Evolutionary conservation across 202 grass and related monocot genomes (phyloP).

Genomic region (Setaria viridis): DNA sequence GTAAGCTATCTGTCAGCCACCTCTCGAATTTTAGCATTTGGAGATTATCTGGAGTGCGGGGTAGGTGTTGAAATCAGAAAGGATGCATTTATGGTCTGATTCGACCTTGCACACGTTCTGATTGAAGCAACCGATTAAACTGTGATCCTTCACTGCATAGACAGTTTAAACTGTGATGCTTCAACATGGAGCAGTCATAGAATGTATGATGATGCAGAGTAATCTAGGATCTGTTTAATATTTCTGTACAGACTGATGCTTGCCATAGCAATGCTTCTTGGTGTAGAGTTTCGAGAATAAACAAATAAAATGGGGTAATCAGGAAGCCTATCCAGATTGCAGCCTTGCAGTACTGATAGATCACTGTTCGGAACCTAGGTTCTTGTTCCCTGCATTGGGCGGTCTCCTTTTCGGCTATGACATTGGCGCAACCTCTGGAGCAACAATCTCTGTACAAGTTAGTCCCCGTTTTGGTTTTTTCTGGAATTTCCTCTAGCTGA

Average conservation of each 20-base stretch:
- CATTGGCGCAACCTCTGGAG: slow-evolving; percentile 89
- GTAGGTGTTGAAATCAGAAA: slow-evolving; percentile 27
- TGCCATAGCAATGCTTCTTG: neutral
- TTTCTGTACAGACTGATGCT: neutral
- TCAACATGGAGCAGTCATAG: neutral
- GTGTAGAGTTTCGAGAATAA: neutral
- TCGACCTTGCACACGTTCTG: neutral
- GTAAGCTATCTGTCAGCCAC: slow-evolving; percentile 43
- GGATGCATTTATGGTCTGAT: slow-evolving; percentile 19
- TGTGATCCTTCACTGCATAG: neutral
- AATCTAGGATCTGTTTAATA: neutral
- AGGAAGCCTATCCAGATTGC: neutral
- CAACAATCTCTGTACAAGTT: slow-evolving; percentile 84
- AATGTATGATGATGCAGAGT: neutral
- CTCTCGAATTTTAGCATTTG: neutral
- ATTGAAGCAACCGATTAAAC: neutral
- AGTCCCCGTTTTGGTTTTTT: slow-evolving; percentile 38
- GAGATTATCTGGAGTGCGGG: neutral
- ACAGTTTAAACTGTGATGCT: slow-evolving; percentile 15
- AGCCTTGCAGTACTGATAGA: slow-evolving; percentile 33
- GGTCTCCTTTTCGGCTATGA: slow-evolving; percentile 96
- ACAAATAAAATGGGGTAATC: neutral
- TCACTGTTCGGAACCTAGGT: slow-evolving; percentile 61
- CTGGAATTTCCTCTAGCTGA: slow-evolving; percentile 16
- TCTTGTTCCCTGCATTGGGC: slow-evolving; percentile 91